Evolutionary conservation across 129 eudicot genomes (phyloP).

Genomic region (Pulicaria dysenterica): DNA sequence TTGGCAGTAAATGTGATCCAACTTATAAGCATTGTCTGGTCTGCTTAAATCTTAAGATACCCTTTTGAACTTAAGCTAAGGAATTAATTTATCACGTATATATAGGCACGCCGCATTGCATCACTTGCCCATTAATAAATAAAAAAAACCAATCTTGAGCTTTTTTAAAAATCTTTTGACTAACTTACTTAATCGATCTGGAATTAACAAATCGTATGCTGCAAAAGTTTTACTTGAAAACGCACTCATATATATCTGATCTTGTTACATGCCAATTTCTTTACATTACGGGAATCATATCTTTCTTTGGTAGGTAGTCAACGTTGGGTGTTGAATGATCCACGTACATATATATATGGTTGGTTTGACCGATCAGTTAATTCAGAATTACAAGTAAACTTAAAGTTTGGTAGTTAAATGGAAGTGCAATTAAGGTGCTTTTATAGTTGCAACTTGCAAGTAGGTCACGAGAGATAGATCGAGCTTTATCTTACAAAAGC

Average conservation of each 20-base stretch:
- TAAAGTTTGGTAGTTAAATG: slow-evolving; percentile 21
- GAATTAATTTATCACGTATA: background rate
- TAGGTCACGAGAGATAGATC: slow-evolving; percentile 31
- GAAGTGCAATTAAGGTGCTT: slow-evolving; percentile 18
- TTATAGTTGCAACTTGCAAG: slow-evolving; percentile 38
- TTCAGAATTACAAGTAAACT: slow-evolving; percentile 19
- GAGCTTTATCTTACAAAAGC: slow-evolving; percentile 5
- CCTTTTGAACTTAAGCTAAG: slow-evolving; percentile 13
- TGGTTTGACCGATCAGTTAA: background rate
- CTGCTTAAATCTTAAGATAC: slow-evolving; percentile 38
- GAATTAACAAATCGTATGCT: background rate
- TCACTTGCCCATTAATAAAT: slow-evolving; percentile 8
- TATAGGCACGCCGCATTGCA: background rate
- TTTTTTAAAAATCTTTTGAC: background rate
- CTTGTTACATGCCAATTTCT: background rate
- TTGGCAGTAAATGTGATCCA: slow-evolving; percentile 17
- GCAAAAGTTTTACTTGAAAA: too few species aligned
- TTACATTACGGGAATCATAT: background rate
- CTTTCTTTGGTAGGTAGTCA: background rate
- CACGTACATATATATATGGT: background rate
- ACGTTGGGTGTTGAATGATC: background rate
- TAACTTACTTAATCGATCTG: background rate
- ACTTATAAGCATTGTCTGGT: slow-evolving; percentile 14
- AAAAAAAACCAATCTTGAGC: too few species aligned
- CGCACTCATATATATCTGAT: background rate